A percentile compares a stretch with the other conserved stretches of the same genome.
These are phyloP conservation scores for Delitschia confertaspora DNA, from an alignment of 495 filamentous ascomycete species.

Conservation along the genomic window DNA sequence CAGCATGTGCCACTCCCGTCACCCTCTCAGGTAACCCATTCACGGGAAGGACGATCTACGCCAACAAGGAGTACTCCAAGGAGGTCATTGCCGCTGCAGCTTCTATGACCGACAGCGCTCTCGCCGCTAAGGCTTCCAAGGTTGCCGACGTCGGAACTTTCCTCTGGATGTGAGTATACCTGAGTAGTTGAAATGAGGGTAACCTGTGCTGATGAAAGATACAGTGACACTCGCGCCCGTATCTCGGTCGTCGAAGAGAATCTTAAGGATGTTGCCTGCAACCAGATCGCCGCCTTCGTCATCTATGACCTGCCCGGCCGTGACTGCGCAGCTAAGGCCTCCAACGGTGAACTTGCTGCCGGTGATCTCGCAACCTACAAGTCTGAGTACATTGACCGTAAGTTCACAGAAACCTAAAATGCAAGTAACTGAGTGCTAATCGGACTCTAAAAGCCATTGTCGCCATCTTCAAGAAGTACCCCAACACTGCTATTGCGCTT, in stretches of 20 bases:
- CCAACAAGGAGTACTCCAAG: slow-evolving; percentile 48
- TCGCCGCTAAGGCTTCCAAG: slow-evolving; percentile 39
- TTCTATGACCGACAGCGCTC: slow-evolving; percentile 30
- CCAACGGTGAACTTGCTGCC: slow-evolving; percentile 66
- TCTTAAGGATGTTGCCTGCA: slow-evolving; percentile 18
- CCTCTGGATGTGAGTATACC: slow-evolving; percentile 53
- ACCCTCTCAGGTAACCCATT: slow-evolving; percentile 48
- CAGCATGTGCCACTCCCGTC: slow-evolving; percentile 43
- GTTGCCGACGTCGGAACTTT: slow-evolving; percentile 61
- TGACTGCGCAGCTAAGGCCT: slow-evolving; percentile 68
- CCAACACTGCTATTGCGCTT: slow-evolving; percentile 46
- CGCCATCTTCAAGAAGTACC: slow-evolving; percentile 44
- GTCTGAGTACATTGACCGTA: slow-evolving; percentile 53
- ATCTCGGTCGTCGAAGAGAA: slow-evolving; percentile 19
- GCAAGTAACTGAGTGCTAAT: not conserved
- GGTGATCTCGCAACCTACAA: slow-evolving; percentile 55
- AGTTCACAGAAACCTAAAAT: slow-evolving; percentile 29
- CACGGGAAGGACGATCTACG: slow-evolving; percentile 44
- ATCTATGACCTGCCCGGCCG: slow-evolving; percentile 71
- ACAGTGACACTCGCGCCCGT: slow-evolving; percentile 17
- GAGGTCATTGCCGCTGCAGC: slow-evolving; percentile 46
- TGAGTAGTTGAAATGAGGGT: not conserved
- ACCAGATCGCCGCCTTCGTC: slow-evolving; percentile 38
- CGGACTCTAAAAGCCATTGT: slow-evolving; percentile 54
- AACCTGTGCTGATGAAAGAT: not conserved